These are phyloP conservation scores for Delonix regia DNA, from an alignment of 306 rosid species.

Conservation along the genomic window DNA sequence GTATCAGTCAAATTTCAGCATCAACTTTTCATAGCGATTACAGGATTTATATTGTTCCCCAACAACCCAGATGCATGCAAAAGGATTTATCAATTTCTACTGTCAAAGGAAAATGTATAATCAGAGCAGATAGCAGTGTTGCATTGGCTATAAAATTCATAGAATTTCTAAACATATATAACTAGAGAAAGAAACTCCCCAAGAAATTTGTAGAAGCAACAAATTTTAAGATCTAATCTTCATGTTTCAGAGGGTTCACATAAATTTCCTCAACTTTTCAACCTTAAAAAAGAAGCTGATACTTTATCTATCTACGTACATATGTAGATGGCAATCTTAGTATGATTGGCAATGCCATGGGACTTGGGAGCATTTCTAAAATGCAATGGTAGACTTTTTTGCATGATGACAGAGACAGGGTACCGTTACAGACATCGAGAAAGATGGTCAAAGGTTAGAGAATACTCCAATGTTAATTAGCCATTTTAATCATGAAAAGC, in stretches of 20 bases:
- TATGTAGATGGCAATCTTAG: not conserved
- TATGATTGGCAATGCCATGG: conserved; percentile 9
- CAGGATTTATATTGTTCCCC: not conserved
- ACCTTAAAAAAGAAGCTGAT: not conserved
- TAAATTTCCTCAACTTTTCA: not conserved
- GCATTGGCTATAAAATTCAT: not conserved
- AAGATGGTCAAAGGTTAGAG: not conserved
- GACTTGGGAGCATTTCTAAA: conserved; percentile 16
- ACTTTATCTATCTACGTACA: not conserved
- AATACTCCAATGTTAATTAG: not conserved
- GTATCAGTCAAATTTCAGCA: conserved; percentile 31
- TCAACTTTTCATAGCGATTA: not conserved
- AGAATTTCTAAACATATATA: conserved; percentile 12
- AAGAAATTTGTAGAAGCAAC: conserved; percentile 3
- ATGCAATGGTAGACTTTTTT: conserved; percentile 5
- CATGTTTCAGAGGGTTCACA: conserved; percentile 15
- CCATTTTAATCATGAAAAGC: conserved; percentile 14
- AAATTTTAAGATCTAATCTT: conserved; percentile 21
- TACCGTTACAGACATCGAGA: not conserved
- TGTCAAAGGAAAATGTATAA: not conserved
- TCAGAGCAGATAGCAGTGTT: conserved; percentile 1
- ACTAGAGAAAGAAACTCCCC: conserved; percentile 14
- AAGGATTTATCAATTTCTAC: not conserved
- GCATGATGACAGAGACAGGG: not conserved
- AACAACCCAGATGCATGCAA: not conserved